A percentile compares a stretch with the other conserved stretches of the same genome.
These are phyloP conservation scores for Lodderomyces theae DNA, from an alignment of 1,139 yeast genomes.

Conservation along the genomic window DNA sequence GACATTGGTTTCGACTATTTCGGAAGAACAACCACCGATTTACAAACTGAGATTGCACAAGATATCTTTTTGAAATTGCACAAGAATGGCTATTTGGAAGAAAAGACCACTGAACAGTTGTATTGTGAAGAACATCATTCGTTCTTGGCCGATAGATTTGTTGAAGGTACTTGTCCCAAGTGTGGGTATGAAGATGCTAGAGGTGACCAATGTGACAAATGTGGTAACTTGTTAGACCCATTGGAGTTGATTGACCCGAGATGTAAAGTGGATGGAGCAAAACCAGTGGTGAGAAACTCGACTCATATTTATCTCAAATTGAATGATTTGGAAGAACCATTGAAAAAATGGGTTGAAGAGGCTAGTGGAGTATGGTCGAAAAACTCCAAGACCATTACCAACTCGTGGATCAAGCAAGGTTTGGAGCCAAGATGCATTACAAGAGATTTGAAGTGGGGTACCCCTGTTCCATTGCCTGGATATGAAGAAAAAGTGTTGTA, in stretches of 20 bases:
- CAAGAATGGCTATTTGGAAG: conserved; percentile 77
- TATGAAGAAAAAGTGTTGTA: conserved; percentile 87
- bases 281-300: conserved; percentile 77
- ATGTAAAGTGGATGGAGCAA: conserved; percentile 84
- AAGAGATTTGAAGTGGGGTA: conserved; percentile 97
- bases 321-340: conserved; percentile 75
- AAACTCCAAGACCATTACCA: conserved; percentile 82
- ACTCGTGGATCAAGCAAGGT: conserved; percentile 93
- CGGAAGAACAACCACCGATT: conserved; percentile 91
- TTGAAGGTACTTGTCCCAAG: conserved; percentile 96
- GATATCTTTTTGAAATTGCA: conserved; percentile 77
- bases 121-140: conserved; percentile 90
- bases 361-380: conserved; percentile 89
- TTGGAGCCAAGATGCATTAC: conserved; percentile 93
- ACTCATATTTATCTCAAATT: conserved; percentile 82
- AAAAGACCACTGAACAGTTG: conserved; percentile 82
- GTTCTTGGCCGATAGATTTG: conserved; percentile 92
- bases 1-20: conserved; percentile 91
- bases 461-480: conserved; percentile 87
- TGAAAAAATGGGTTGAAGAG: conserved; percentile 68
- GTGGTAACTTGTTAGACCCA: conserved; percentile 88
- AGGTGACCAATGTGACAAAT: conserved; percentile 98
- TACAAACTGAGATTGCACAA: conserved; percentile 95
- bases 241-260: conserved; percentile 91
- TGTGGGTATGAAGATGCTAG: conserved; percentile 95